Conservation (phyloP, 129 eudicot species). For the Dittrichia graveolens region DNA sequence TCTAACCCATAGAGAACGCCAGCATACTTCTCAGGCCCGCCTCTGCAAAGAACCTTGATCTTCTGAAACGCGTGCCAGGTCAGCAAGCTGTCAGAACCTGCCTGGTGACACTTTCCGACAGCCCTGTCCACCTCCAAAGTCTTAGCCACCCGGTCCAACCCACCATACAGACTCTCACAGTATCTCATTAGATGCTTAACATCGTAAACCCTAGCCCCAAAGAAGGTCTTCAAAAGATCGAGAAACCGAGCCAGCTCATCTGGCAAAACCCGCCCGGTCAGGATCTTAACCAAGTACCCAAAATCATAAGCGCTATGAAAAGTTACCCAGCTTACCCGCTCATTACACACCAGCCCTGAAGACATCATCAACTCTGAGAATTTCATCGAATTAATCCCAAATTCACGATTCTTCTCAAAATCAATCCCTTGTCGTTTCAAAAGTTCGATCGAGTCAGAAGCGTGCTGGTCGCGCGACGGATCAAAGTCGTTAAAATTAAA, state of each 20-base stretch:
- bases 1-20: constrained; percentile 76
- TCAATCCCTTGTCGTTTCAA: constrained; percentile 66
- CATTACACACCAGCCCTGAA: constrained; percentile 64
- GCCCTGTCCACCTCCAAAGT: constrained; percentile 48
- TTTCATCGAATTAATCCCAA: constrained; percentile 38
- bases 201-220: constrained; percentile 74
- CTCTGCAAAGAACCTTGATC: constrained; percentile 51
- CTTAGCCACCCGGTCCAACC: constrained; percentile 74
- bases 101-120: constrained; percentile 80
- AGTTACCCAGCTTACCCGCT: constrained; percentile 60
- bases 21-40: constrained; percentile 53
- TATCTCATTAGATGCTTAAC: constrained; percentile 74
- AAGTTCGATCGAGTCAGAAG: constrained; percentile 59
- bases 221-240: constrained; percentile 43
- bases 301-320: constrained; percentile 89
- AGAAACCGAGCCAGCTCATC: constrained; percentile 40
- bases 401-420: constrained; percentile 45
- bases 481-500: constrained; percentile 81
- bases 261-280: constrained; percentile 52
- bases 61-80: constrained; percentile 79
- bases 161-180: constrained; percentile 70
- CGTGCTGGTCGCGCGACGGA: constrained; percentile 56
- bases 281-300: constrained; percentile 62
- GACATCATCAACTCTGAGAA: constrained; percentile 72
- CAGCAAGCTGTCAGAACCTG: constrained; percentile 84